Evolutionary conservation across 2,329 filamentous ascomycete genomes (phyloP), one percentile per base, ranked within the genome.

Genomic region (Chaetomium strumarium): DNA sequence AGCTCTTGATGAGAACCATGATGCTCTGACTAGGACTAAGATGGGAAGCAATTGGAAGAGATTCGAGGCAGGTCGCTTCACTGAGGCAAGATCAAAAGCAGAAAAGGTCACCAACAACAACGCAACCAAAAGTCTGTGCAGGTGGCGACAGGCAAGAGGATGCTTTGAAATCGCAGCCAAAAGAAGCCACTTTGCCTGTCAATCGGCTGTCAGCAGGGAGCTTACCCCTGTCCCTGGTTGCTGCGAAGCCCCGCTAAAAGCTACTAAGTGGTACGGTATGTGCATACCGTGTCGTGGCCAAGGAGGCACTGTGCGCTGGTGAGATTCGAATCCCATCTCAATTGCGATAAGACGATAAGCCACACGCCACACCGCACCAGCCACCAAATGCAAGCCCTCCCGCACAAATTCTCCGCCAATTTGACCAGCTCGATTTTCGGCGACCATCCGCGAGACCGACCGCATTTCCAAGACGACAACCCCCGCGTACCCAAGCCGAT

Each of bases 1-100:
- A 73, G 72, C 76, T 78, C 75, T 81, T 83, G 61, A 84, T 61
- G 52, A 79, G 70, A 64, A 81, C 77, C 78, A 81, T 80, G 62
- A 57, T 67, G 62, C 51, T 49, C 49, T 55, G 39, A 48, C 44
- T 37, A 43, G 9, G 17, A 31, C 44, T 31, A 12, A 31, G 16
- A 47, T 29, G 17, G 8, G 16, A 47, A 29, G 9, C 14, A 10
- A 36, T 24, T 17, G 13, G 9, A n/a, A 13, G 5, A 24, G 40
- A 31, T 48, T 44, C n/a, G 20, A 33, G 29, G n/a, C n/a, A 20
- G 31, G 13, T 41, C 14, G 37, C 16, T 12, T 56, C 46, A 48
- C 48, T 48, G 51, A 30, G 10, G 24, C 5, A 36, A 30, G 14
- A 20, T 39, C n/a, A 42, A 46, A 41, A 31, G 39, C 42, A 41